A percentile compares a stretch with the other conserved stretches of the same genome.
Evolutionary conservation across 352 stramenopile species (phyloP).

Genomic region (Paralagenidium karlingii): DNA sequence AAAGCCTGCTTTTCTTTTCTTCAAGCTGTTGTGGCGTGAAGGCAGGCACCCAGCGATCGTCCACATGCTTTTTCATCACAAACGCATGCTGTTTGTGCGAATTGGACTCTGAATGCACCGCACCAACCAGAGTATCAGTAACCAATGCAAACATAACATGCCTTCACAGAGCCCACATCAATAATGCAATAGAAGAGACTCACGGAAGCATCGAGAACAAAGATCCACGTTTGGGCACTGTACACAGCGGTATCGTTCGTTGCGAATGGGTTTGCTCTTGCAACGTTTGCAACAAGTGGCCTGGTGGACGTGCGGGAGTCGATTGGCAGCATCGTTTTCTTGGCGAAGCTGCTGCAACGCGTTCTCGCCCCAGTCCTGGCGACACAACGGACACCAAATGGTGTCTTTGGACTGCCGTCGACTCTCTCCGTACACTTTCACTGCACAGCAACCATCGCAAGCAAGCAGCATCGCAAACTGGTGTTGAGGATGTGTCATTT

Average conservation of each 20-base stretch:
- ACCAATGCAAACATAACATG: background rate
- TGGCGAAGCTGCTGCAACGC: conserved; percentile 51
- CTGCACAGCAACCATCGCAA: conserved; percentile 8
- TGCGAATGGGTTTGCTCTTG: conserved; percentile 61
- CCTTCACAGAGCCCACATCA: background rate
- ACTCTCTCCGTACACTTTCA: conserved; percentile 80
- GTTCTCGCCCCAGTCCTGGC: conserved; percentile 62
- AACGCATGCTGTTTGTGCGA: conserved; percentile 51
- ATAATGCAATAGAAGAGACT: conserved; percentile 5
- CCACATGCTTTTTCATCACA: conserved; percentile 50
- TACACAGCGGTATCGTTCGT: conserved; percentile 65
- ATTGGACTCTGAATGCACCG: conserved; percentile 44
- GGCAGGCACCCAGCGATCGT: conserved; percentile 44
- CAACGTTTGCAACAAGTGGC: conserved; percentile 50
- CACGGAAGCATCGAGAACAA: conserved; percentile 67
- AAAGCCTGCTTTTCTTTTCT: no score
- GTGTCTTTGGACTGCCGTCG: conserved; percentile 70
- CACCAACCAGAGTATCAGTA: background rate
- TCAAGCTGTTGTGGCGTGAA: no score
- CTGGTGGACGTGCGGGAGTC: conserved; percentile 63
- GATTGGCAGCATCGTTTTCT: conserved; percentile 60
- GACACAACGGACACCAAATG: conserved; percentile 75
- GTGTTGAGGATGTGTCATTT: background rate
- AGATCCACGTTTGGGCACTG: conserved; percentile 70
- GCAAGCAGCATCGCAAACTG: background rate